Conservation (phyloP, 345 rosid species). For the Dimocarpus longan region DNA sequence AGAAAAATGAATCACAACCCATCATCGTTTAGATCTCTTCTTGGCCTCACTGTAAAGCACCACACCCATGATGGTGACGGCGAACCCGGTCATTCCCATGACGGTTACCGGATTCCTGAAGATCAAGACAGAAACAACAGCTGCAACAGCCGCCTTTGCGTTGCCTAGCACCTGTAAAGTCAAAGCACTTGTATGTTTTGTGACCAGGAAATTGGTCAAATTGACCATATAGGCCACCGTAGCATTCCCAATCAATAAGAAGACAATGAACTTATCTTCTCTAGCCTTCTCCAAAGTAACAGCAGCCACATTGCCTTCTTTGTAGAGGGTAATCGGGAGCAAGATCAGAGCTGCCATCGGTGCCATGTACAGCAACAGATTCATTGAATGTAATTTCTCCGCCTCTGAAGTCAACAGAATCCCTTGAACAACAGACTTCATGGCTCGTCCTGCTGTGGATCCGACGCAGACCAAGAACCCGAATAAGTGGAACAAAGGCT, state of each 20-base stretch:
- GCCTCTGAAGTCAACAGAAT: slow-evolving; percentile 78
- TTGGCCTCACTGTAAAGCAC: slow-evolving; percentile 98
- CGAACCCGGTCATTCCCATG: slow-evolving; percentile 94
- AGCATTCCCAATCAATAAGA: slow-evolving; percentile 83
- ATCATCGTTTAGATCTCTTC: slow-evolving; percentile 89
- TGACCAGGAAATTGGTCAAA: slow-evolving; percentile 92
- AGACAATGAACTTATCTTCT: slow-evolving; percentile 61
- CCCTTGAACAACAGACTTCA: slow-evolving; percentile 94
- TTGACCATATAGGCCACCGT: slow-evolving; percentile 97
- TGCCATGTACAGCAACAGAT: slow-evolving; percentile 88
- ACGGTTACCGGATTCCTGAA: slow-evolving; percentile 93
- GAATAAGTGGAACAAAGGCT: slow-evolving; percentile 86
- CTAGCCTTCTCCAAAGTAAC: slow-evolving; percentile 74
- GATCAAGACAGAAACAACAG: slow-evolving; percentile 86
- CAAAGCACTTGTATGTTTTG: slow-evolving; percentile 96
- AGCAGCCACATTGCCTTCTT: slow-evolving; percentile 87
- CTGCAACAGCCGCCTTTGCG: slow-evolving; percentile 98
- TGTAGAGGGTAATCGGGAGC: slow-evolving; percentile 86
- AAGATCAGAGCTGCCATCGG: slow-evolving; percentile 94
- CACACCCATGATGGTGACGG: slow-evolving; percentile 90
- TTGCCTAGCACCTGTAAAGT: slow-evolving; percentile 97
- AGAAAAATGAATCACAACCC: slow-evolving; percentile 35
- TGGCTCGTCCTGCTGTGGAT: slow-evolving; percentile 94
- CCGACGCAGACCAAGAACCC: slow-evolving; percentile 92
- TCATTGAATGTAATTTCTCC: slow-evolving; percentile 96